A percentile compares a stretch with the other conserved stretches of the same genome.
These are phyloP conservation scores for Evernia prunastri DNA, from an alignment of 495 filamentous ascomycete genomes.

Conservation along the genomic window DNA sequence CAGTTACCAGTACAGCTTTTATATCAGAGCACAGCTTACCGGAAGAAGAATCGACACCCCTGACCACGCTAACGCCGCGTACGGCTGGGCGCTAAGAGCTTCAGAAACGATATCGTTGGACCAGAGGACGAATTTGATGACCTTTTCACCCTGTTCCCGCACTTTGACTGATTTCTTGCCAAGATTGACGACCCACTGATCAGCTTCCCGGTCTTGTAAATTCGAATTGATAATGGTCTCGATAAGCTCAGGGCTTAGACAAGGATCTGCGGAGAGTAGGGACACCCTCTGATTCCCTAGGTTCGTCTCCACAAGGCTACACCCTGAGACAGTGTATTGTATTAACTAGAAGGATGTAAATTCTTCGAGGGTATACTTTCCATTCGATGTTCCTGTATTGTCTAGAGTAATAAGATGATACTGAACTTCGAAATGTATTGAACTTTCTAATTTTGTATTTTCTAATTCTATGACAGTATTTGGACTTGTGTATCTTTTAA, in stretches of 20 bases:
- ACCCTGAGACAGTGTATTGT: too few species aligned
- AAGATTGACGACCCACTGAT: slow-evolving; percentile 13
- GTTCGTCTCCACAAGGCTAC: too few species aligned
- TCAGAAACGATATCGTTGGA: slow-evolving; percentile 28
- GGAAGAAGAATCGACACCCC: slow-evolving; percentile 31
- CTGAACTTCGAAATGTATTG: too few species aligned
- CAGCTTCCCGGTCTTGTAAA: background rate
- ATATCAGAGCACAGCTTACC: slow-evolving; percentile 20
- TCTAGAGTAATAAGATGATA: too few species aligned
- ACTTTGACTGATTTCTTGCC: slow-evolving; percentile 24
- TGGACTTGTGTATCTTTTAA: background rate
- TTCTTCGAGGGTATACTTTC: too few species aligned
- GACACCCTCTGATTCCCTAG: too few species aligned
- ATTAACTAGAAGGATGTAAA: too few species aligned
- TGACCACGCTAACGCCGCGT: slow-evolving; percentile 33
- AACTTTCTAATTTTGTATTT: too few species aligned
- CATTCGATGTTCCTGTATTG: too few species aligned
- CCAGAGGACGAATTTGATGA: slow-evolving; percentile 32
- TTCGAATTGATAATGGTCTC: slow-evolving; percentile 19
- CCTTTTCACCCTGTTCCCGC: slow-evolving; percentile 27
- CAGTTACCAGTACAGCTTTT: slow-evolving; percentile 1
- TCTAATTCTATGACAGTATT: too few species aligned
- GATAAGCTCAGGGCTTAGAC: slow-evolving; percentile 1
- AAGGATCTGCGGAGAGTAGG: background rate
- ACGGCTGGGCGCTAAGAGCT: slow-evolving; percentile 31